A percentile compares a stretch with the other conserved stretches of the same genome.
These are phyloP conservation scores for Saccharomycopsis fibuligera DNA, from an alignment of 805 yeast genomes.

Conservation along the genomic window DNA sequence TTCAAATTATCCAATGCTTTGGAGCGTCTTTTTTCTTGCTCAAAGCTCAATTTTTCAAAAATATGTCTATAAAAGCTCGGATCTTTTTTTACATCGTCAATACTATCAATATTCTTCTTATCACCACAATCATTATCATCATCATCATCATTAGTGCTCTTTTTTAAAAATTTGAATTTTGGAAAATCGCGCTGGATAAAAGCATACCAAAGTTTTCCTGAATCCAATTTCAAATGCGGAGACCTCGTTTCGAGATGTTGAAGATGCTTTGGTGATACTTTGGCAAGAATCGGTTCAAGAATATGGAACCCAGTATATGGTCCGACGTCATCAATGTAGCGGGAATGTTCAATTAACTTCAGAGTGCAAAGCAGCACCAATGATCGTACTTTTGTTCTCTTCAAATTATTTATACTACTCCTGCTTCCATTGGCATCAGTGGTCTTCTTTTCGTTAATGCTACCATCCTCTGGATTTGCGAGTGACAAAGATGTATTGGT, in stretches of 20 bases:
- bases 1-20: slow-evolving; percentile 18
- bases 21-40: slow-evolving; percentile 5
- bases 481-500: no score
- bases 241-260: slow-evolving; percentile 8
- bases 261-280: slow-evolving; percentile 14
- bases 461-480: no score
- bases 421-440: no score
- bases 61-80: not conserved
- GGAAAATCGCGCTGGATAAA: slow-evolving; percentile 14
- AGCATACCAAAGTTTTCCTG: slow-evolving; percentile 8
- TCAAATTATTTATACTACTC: not conserved
- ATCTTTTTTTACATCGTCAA: not conserved
- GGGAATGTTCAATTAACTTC: slow-evolving; percentile 1
- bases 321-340: slow-evolving; percentile 14
- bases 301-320: slow-evolving; percentile 3
- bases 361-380: slow-evolving; percentile 10
- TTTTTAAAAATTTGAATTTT: not conserved
- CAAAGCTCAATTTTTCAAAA: not conserved
- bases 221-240: slow-evolving; percentile 5
- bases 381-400: not conserved
- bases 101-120: not conserved
- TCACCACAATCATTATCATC: no score
- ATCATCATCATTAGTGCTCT: not conserved
- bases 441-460: no score
- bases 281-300: slow-evolving; percentile 11